phyloP scores from a whole-genome alignment of 805 yeast species.

The Kazachstania viticola region DNA sequence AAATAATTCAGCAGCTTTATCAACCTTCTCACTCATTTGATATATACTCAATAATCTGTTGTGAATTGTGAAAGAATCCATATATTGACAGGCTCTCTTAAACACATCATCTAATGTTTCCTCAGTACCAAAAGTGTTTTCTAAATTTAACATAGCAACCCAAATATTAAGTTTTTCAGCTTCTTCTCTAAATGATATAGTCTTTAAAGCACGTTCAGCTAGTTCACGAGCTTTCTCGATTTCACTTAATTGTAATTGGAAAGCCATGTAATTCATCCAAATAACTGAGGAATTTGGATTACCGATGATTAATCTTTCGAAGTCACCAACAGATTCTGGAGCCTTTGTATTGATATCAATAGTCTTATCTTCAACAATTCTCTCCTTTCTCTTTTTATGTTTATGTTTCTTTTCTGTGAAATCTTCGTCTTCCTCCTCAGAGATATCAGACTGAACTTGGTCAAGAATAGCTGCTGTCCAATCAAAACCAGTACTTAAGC shows the following conservation, averaged over 20 bases:
- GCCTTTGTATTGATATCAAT: conserved; percentile 72
- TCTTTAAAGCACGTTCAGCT: conserved; percentile 83
- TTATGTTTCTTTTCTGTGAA: conserved; percentile 34
- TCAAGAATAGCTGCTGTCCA: conserved; percentile 90
- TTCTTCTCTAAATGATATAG: conserved; percentile 84
- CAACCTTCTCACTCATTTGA: conserved; percentile 57
- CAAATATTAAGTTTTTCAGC: conserved; percentile 87
- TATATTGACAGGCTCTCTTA: conserved; percentile 76
- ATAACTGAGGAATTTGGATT: conserved; percentile 86
- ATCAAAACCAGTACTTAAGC: conserved; percentile 74
- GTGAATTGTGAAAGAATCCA: conserved; percentile 81
- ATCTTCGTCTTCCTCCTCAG: conserved; percentile 47
- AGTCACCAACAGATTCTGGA: conserved; percentile 86
- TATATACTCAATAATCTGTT: conserved; percentile 68
- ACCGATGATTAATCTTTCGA: conserved; percentile 83
- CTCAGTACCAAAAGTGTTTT: conserved; percentile 81
- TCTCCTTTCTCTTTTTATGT: conserved; percentile 34
- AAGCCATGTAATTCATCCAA: conserved; percentile 98
- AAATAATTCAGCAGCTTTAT: conserved; percentile 60
- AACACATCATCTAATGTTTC: conserved; percentile 73
- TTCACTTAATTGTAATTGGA: conserved; percentile 90
- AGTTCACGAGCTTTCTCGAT: conserved; percentile 89
- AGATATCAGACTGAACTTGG: conserved; percentile 52
- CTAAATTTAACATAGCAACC: conserved; percentile 91
- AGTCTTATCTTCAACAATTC: conserved; percentile 63